Conservation (phyloP, 495 filamentous ascomycete genomes). For the Astrothelium macrocarpum region DNA sequence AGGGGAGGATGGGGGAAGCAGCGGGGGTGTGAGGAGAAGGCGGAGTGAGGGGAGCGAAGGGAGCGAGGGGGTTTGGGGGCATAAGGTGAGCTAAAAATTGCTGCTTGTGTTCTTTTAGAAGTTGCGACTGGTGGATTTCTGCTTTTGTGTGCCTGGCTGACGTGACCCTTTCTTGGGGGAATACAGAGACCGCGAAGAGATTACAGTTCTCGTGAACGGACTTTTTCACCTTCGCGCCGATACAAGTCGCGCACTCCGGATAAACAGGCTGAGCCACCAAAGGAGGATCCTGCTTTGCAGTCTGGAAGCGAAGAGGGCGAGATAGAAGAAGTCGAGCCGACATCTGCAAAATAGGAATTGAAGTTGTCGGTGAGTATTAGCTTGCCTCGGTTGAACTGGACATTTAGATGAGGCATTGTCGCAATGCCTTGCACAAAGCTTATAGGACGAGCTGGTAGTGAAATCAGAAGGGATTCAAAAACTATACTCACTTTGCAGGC, state of each 20-base stretch:
- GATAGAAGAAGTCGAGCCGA: slow-evolving; percentile 67
- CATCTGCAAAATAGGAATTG: slow-evolving; percentile 14
- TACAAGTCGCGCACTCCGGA: slow-evolving; percentile 44
- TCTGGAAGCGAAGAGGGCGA: slow-evolving; percentile 92
- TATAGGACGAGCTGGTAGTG: too few relatives aligned
- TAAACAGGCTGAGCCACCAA: slow-evolving; percentile 39
- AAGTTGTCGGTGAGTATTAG: too few relatives aligned
- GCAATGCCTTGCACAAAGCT: too few relatives aligned
- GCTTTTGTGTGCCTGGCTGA: neutral
- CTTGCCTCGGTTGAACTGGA: neutral
- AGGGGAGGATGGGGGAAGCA: slow-evolving; percentile 42
- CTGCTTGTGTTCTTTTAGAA: neutral
- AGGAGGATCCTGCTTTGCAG: slow-evolving; percentile 43
- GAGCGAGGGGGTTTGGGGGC: slow-evolving; percentile 47
- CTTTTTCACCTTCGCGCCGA: slow-evolving; percentile 38
- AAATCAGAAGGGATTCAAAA: too few relatives aligned
- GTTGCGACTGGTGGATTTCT: too few relatives aligned
- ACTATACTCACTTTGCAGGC: too few relatives aligned
- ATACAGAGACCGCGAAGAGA: slow-evolving; percentile 52
- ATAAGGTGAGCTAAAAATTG: neutral
- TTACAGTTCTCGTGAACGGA: slow-evolving; percentile 48
- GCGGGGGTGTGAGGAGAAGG: slow-evolving; percentile 42
- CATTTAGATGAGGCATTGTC: too few relatives aligned
- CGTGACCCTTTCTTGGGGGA: neutral
- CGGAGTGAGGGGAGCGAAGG: slow-evolving; percentile 65